Percentiles rank a stretch among this genome's conserved stretches.
These are phyloP conservation scores for Purshia tridentata DNA, from an alignment of 306 rosid genomes.

Conservation along the genomic window DNA sequence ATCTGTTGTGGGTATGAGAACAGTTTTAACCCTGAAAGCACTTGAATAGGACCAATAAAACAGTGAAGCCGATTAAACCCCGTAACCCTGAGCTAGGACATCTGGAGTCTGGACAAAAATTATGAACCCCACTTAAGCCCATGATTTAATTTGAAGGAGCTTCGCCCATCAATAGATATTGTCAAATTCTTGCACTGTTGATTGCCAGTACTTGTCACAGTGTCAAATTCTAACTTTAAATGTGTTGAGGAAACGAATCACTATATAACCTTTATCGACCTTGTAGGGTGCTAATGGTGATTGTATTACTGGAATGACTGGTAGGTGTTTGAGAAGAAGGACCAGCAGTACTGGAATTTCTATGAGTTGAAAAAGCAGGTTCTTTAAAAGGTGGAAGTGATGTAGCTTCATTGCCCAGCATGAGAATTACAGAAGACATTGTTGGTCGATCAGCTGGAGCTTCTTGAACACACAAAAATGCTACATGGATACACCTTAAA, in stretches of 20 bases:
- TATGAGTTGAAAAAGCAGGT: slow-evolving; percentile 12
- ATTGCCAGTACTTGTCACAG: no score
- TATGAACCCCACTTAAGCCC: no score
- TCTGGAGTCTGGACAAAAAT: no score
- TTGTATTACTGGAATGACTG: neutral
- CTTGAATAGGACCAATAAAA: no score
- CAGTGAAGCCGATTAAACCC: neutral
- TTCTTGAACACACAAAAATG: slow-evolving; percentile 23
- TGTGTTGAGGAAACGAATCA: neutral
- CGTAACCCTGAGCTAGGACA: no score
- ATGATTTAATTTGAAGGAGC: no score
- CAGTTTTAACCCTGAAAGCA: no score
- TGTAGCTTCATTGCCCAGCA: neutral
- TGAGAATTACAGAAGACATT: slow-evolving; percentile 18
- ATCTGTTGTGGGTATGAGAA: no score
- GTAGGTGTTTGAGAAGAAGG: neutral
- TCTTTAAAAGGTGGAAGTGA: slow-evolving; percentile 19
- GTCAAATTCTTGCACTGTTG: no score
- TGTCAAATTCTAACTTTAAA: neutral
- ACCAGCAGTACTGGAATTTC: neutral
- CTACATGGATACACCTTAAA: slow-evolving; percentile 16
- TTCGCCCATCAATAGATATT: no score
- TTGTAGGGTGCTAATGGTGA: neutral
- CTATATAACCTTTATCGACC: neutral
- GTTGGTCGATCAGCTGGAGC: slow-evolving; percentile 18